A percentile compares a stretch with the other conserved stretches of the same genome.
These are phyloP conservation scores for Aspergillus sp. DNA, from an alignment of 2,329 filamentous ascomycete genomes.

Conservation along the genomic window DNA sequence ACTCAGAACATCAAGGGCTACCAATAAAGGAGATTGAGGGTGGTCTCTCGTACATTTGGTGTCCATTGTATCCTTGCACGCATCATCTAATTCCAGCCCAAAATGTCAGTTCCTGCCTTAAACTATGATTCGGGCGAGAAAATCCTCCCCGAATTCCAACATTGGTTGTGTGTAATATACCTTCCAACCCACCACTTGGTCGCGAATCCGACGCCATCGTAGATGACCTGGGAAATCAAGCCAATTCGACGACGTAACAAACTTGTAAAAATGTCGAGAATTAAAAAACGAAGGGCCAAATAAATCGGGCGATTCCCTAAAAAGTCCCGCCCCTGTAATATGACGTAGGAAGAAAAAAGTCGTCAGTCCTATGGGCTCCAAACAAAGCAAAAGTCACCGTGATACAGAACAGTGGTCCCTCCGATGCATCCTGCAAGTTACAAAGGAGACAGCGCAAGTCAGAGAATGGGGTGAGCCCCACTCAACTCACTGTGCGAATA, in stretches of 20 bases:
- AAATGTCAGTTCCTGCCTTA: neutral
- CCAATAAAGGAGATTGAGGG: neutral
- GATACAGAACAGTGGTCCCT: neutral
- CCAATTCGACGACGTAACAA: no score
- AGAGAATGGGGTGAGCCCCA: neutral
- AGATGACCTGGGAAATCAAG: no score
- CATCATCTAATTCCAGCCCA: slow-evolving; percentile 2
- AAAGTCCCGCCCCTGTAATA: no score
- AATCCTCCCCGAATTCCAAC: no score
- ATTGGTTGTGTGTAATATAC: slow-evolving; percentile 2
- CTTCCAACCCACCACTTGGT: slow-evolving; percentile 6
- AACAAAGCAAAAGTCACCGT: no score
- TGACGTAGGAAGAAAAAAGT: no score
- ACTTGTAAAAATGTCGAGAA: neutral
- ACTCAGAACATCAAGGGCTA: no score
- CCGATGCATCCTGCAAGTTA: neutral
- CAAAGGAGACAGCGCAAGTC: neutral
- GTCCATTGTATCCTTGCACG: slow-evolving; percentile 7
- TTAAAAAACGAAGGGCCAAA: neutral
- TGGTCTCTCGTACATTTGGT: slow-evolving; percentile 8
- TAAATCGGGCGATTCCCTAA: no score
- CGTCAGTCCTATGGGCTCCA: no score
- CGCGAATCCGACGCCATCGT: slow-evolving; percentile 13
- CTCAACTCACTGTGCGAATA: neutral
- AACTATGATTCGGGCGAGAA: no score